Evolutionary conservation across 208 protist genomes (phyloP).

Genomic region (Naegleria gruberi): DNA sequence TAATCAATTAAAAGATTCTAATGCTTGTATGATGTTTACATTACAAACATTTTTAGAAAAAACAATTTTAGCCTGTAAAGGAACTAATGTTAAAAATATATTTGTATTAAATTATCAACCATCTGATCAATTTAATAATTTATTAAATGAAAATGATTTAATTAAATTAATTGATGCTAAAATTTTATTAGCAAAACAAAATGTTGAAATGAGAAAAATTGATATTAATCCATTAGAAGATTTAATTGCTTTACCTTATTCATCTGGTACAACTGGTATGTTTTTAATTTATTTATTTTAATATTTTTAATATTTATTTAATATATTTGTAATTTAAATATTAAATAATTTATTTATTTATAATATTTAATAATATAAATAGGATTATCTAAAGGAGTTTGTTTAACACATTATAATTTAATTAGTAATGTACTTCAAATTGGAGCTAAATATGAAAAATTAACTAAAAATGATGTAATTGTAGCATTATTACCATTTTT

Average conservation of each 20-base stretch:
- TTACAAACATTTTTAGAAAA: background rate
- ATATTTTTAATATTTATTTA: no score
- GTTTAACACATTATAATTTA: slow-evolving; percentile 47
- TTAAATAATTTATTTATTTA: background rate
- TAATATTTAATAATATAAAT: background rate
- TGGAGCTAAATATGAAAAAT: background rate
- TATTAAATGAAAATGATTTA: background rate
- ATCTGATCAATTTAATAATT: no score
- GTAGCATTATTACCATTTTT: slow-evolving; percentile 45
- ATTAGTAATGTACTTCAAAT: slow-evolving; percentile 42
- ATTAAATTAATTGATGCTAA: background rate
- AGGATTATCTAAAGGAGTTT: slow-evolving; percentile 41
- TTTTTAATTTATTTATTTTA: background rate
- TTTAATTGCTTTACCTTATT: slow-evolving; percentile 28
- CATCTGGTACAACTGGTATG: slow-evolving; percentile 39
- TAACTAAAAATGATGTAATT: slow-evolving; percentile 26
- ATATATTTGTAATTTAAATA: no score
- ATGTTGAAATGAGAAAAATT: background rate
- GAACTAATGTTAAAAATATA: background rate
- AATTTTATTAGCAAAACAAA: background rate
- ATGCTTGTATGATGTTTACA: slow-evolving; percentile 24
- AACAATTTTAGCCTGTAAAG: background rate
- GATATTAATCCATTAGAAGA: background rate
- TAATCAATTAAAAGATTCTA: slow-evolving; percentile 26
- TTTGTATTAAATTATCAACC: background rate